Base-by-base conservation (phyloP, 257 asterid genomes). In the Gentiana dahurica region DNA sequence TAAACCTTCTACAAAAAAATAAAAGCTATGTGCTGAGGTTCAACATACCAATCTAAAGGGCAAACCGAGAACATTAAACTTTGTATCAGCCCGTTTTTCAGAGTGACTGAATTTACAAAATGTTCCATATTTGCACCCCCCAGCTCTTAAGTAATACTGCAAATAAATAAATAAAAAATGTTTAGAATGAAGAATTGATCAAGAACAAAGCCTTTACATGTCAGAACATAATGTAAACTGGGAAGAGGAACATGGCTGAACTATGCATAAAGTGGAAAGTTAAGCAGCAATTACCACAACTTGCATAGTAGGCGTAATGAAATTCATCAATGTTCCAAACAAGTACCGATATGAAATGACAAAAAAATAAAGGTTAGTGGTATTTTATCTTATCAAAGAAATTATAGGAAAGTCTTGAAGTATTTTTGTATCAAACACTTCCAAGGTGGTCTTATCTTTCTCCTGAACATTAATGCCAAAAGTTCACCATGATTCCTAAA, bases 71-170 rank as follows among this genome's bases (percentile, higher is more conserved):
- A 79, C 81, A 84, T 89, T 89, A 45, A 81, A 59, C 67, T 73
- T 75, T 35, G 65, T 35, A 61, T 54, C 66, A 73, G 64, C 65
- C 55, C 68, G 59, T 53, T 61, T 56, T 73, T 77, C 64, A 61
- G 65, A 57, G 66, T 89, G 97, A 68, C 69, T 71, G 61, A 58
- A 89, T 76, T 68, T 86, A 64, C 97, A 86, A 63, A 72, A 67
- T 41, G 67, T 67, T 46, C 95, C 95, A 68, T 77, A 76, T 66
- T 68, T 83, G 87, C 97, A 89, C 41, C 95, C 97, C 15, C 75
- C 92, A 13, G 83, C 52, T 8, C 85, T 73, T 69, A 80, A 58
- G 77, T 75, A 83, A 73, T 80, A 89, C 97, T 89, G 88, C 81
- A 83, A 56, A 41, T 41, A 1, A 34, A 55, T 12, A 3, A 33